Evolutionary conservation across 164 flowering plant genomes (phyloP), one percentile per base, ranked within the genome.

Genomic region (Amborella trichopoda): DNA sequence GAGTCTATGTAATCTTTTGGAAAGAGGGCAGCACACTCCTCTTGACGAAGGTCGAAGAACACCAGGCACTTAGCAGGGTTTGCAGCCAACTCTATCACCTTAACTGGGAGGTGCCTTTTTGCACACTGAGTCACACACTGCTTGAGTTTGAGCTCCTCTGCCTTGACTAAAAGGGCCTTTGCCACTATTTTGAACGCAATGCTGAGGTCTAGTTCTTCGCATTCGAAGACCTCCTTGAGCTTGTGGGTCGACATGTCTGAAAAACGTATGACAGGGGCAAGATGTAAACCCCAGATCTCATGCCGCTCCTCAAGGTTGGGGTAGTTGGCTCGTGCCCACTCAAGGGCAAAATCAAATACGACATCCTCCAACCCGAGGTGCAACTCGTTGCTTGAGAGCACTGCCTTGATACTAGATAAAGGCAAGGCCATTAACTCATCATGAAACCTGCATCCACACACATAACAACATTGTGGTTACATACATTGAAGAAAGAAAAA

Each of bases 281-380:
- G 83, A 17, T 78, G 84, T 2, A 81, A 40, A 2, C 80, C 77
- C 8, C 86, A 52, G 37, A 83, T 53, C 52, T 81, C 90, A 0
- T 88, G 76, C 12, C 96, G 61, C n/a, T 87, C 96, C 58, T 90
- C 96, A 24, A 75, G 18, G 39, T 62, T 74, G 16, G 77, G 76
- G 62, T 80, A 83, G 53, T 76, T 82, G 6, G 62, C 12, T 25
- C 87, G 62, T 1, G 93, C 66, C 98, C 98, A 90, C 67, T 81
- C 86, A 61, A 90, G 44, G 16, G 78, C 83, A 56, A 86, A 80
- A 50, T 90, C 98, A 66, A 76, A 87, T 1, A 90, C 87, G 9
- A 85, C 93, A 74, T 90, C 98, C 56, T 90, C 98, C 2, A 94
- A 86, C 40, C 94, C 90, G 34, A 83, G 83, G 59, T 86, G 98